These are phyloP conservation scores for Leccinum pseudoinsigne DNA, from an alignment of 1,284 basidiomycete genomes.

Conservation along the genomic window DNA sequence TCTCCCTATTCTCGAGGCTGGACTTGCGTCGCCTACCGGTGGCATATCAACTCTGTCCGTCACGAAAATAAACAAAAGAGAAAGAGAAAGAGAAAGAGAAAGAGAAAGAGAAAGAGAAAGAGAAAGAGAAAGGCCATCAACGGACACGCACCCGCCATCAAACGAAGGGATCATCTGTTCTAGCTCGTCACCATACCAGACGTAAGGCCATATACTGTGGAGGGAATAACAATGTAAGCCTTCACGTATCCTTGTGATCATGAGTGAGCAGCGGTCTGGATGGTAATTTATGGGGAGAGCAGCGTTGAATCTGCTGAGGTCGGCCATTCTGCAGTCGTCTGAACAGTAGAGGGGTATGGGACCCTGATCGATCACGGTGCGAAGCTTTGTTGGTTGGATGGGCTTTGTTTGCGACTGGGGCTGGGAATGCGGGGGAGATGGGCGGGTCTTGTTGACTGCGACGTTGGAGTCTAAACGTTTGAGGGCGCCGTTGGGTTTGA, in stretches of 20 bases:
- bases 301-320: conserved; percentile 46
- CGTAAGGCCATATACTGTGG: conserved; percentile 39
- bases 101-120: too few species aligned
- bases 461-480: conserved; percentile 42
- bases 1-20: too few species aligned
- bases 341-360: conserved; percentile 80
- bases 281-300: conserved; percentile 47
- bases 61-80: too few species aligned
- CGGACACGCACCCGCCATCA: conserved; percentile 1
- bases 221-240: conserved; percentile 8
- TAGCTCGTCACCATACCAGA: conserved; percentile 26
- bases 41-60: too few species aligned
- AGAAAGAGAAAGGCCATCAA: conserved; percentile 5
- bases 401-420: conserved; percentile 26
- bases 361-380: conserved; percentile 71
- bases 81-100: too few species aligned
- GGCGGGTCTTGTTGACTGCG: conserved; percentile 23
- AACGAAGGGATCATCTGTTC: too few species aligned
- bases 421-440: conserved; percentile 21
- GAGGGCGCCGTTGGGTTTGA: conserved; percentile 53
- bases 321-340: conserved; percentile 64
- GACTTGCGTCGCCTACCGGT: too few species aligned
- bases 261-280: conserved; percentile 35
- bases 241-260: conserved; percentile 35
- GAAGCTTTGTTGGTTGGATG: conserved; percentile 43